These are phyloP conservation scores for Epichloe coenophiala DNA, from an alignment of 2,329 filamentous ascomycete genomes.

Conservation along the genomic window DNA sequence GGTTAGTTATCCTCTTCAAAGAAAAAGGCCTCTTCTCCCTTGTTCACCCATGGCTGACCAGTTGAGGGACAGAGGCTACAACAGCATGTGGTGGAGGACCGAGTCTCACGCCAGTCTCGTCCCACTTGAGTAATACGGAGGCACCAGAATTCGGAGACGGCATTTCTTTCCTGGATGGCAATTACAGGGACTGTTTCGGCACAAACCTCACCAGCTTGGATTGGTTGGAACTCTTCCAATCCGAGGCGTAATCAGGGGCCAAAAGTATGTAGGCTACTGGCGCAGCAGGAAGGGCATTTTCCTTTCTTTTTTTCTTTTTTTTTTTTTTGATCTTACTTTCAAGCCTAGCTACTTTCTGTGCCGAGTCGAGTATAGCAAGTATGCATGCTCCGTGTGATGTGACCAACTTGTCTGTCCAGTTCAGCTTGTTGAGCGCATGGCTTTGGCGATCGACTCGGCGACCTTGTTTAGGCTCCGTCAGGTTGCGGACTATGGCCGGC, in stretches of 20 bases:
- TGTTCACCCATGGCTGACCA: background rate
- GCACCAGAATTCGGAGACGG: background rate
- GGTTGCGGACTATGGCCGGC: too few species aligned
- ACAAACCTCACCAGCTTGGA: background rate
- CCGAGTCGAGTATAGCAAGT: background rate
- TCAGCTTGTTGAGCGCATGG: background rate
- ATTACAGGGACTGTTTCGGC: background rate
- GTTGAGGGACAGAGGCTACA: background rate
- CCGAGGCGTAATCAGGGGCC: background rate
- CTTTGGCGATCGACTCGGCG: background rate
- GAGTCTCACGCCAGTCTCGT: background rate
- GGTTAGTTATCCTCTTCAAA: background rate
- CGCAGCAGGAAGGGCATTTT: background rate
- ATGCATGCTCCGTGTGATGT: background rate
- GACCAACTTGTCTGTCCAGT: background rate
- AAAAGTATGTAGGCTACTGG: background rate
- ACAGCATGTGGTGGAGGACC: background rate
- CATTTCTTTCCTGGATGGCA: background rate
- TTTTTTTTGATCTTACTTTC: background rate
- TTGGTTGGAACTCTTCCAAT: constrained; percentile 1
- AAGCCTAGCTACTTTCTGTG: background rate
- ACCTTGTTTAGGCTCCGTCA: background rate
- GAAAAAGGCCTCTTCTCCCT: background rate
- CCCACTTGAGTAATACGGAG: background rate
- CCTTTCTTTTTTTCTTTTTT: too few species aligned